Percentiles rank a stretch among this genome's conserved stretches.
Evolutionary conservation across 345 rosid genomes (phyloP).

Genomic region (Arabidopsis thaliana): DNA sequence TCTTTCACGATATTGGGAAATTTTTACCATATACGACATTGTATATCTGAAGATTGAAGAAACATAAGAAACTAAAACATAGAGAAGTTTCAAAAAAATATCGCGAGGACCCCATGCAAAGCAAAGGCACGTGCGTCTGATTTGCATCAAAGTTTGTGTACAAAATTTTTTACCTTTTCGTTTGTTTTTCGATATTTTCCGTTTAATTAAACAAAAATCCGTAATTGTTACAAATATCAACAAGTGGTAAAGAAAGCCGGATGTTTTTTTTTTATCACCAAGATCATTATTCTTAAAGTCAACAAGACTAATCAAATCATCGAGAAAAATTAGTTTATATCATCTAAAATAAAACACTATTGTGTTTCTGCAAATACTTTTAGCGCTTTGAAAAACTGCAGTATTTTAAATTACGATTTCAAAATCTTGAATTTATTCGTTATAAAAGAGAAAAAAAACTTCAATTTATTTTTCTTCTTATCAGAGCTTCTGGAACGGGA

Average conservation of each 20-base stretch:
- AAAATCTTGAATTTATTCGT: background rate
- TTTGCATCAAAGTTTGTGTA: constrained; percentile 60
- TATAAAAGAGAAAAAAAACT: too few relatives aligned
- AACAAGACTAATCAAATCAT: constrained; percentile 10
- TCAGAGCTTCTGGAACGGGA: background rate
- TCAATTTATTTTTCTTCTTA: background rate
- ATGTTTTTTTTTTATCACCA: background rate
- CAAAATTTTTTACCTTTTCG: constrained; percentile 28
- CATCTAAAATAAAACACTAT: background rate
- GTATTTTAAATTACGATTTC: background rate
- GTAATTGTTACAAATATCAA: background rate
- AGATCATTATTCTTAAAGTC: background rate
- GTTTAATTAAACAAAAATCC: background rate
- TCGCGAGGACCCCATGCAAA: constrained; percentile 43
- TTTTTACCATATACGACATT: background rate
- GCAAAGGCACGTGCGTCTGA: constrained; percentile 64
- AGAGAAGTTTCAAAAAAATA: constrained; percentile 22
- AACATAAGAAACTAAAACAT: constrained; percentile 24
- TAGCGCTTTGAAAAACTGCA: background rate
- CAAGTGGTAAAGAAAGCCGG: background rate
- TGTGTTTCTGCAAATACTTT: background rate
- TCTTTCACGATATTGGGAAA: constrained; percentile 1
- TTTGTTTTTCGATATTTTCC: background rate
- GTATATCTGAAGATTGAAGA: background rate
- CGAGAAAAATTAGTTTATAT: background rate